Evolutionary conservation across 2,329 filamentous ascomycete genomes (phyloP).

Genomic region (Pseudohalonectria lignicola): DNA sequence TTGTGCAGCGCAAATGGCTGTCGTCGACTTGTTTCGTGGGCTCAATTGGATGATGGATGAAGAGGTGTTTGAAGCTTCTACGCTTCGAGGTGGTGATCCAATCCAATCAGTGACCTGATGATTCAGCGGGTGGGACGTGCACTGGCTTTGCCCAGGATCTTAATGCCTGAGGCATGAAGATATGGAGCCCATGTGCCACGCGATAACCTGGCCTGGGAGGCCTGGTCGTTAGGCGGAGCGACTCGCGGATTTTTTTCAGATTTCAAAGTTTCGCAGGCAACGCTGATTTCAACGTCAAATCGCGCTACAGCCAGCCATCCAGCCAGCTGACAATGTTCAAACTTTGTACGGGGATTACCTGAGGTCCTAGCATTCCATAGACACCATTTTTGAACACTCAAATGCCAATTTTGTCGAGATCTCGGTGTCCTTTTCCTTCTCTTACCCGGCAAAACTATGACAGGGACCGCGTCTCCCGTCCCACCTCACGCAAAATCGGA

Average conservation of each 20-base stretch:
- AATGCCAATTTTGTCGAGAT: slow-evolving; percentile 48
- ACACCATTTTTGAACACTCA: slow-evolving; percentile 43
- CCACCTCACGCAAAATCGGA: slow-evolving; percentile 26
- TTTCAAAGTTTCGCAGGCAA: slow-evolving; percentile 39
- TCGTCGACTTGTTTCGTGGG: slow-evolving; percentile 6
- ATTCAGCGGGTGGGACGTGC: too few species aligned
- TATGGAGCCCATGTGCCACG: too few species aligned
- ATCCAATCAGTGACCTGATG: too few species aligned
- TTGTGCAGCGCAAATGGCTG: not conserved
- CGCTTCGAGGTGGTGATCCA: not conserved
- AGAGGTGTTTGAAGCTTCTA: slow-evolving; percentile 8
- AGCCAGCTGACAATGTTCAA: slow-evolving; percentile 43
- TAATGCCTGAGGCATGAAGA: too few species aligned
- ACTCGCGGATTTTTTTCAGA: slow-evolving; percentile 19
- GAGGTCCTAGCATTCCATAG: slow-evolving; percentile 36
- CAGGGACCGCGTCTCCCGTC: slow-evolving; percentile 47
- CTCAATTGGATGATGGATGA: not conserved
- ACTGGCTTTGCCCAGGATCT: too few species aligned
- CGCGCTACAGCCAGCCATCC: slow-evolving; percentile 31
- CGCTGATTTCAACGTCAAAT: slow-evolving; percentile 27
- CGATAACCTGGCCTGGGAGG: too few species aligned
- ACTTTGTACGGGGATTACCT: slow-evolving; percentile 34
- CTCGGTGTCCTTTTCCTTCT: slow-evolving; percentile 35
- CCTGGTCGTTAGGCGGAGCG: not conserved
- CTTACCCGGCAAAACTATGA: slow-evolving; percentile 39